Evolutionary conservation across 75 land plant genomes (phyloP).

Genomic region (Sequoia sempervirens): DNA sequence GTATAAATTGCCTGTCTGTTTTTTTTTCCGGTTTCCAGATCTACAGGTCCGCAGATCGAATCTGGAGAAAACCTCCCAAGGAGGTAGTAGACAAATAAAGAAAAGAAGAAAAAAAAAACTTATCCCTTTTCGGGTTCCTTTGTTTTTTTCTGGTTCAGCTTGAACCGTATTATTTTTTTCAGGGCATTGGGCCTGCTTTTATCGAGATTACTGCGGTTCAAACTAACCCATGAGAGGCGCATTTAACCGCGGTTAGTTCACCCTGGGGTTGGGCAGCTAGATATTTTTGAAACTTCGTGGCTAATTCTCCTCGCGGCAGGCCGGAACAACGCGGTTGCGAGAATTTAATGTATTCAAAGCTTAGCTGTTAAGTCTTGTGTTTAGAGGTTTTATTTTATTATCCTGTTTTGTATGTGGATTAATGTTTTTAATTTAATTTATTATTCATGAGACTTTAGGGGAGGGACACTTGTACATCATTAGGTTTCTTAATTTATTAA

Average conservation of each 20-base stretch:
- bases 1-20: not conserved
- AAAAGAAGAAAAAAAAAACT: no score
- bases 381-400: no score
- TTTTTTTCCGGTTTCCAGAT: not conserved
- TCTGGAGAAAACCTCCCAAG: not conserved
- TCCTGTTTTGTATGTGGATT: no score
- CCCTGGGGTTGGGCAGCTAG: not conserved
- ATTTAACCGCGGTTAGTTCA: not conserved
- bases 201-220: not conserved
- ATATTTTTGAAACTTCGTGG: not conserved
- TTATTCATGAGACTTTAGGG: no score
- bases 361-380: no score
- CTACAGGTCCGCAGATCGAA: not conserved
- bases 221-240: not conserved
- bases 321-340: not conserved
- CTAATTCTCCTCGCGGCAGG: not conserved
- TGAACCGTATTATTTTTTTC: not conserved
- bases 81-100: no score
- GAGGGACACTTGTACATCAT: no score
- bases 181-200: not conserved
- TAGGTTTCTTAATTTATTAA: no score
- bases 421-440: no score
- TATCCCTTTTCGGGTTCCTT: not conserved
- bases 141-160: not conserved
- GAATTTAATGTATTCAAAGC: not conserved